Percentiles rank a stretch among this genome's conserved stretches.
Evolutionary conservation across 2,329 filamentous ascomycete genomes (phyloP).

Genomic region (Botrytis cinerea): DNA sequence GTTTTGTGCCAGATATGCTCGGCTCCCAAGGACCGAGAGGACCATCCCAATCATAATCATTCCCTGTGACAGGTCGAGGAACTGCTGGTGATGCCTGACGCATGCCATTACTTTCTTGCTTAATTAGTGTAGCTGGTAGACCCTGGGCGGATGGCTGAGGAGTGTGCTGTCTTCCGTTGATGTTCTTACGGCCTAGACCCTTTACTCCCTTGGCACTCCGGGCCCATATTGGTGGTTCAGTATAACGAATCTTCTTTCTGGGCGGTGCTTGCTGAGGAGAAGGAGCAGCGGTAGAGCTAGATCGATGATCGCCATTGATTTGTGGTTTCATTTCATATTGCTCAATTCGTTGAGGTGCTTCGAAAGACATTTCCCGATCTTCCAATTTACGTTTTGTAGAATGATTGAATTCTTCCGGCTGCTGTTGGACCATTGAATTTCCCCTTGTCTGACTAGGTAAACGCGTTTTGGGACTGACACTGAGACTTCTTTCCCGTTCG

Average conservation of each 20-base stretch:
- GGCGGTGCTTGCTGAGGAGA: slow-evolving; percentile 47
- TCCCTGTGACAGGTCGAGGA: slow-evolving; percentile 22
- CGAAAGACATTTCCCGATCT: slow-evolving; percentile 34
- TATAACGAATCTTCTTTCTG: slow-evolving; percentile 52
- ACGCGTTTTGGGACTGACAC: slow-evolving; percentile 77
- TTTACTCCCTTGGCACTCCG: slow-evolving; percentile 35
- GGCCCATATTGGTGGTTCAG: slow-evolving; percentile 54
- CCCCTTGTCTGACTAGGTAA: slow-evolving; percentile 44
- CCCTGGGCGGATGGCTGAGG: slow-evolving; percentile 26
- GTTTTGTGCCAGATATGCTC: slow-evolving; percentile 68
- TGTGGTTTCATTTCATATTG: slow-evolving; percentile 28
- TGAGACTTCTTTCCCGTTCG: slow-evolving; percentile 70
- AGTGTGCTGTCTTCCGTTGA: slow-evolving; percentile 32
- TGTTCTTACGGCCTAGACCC: slow-evolving; percentile 31
- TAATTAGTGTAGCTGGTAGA: slow-evolving; percentile 27
- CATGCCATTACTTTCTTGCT: slow-evolving; percentile 37
- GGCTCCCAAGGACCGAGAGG: slow-evolving; percentile 61
- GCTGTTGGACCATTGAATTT: slow-evolving; percentile 25
- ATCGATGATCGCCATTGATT: slow-evolving; percentile 34
- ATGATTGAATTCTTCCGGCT: slow-evolving; percentile 33
- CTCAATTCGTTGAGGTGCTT: slow-evolving; percentile 29
- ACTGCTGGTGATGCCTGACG: slow-evolving; percentile 29
- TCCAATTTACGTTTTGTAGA: slow-evolving; percentile 39
- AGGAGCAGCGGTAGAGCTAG: slow-evolving; percentile 25
- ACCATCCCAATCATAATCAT: slow-evolving; percentile 25